Evolutionary conservation across 371 early-diverging fungal genomes (phyloP), one percentile per base, ranked within the genome.

Genomic region (Rhizopus sp.): DNA sequence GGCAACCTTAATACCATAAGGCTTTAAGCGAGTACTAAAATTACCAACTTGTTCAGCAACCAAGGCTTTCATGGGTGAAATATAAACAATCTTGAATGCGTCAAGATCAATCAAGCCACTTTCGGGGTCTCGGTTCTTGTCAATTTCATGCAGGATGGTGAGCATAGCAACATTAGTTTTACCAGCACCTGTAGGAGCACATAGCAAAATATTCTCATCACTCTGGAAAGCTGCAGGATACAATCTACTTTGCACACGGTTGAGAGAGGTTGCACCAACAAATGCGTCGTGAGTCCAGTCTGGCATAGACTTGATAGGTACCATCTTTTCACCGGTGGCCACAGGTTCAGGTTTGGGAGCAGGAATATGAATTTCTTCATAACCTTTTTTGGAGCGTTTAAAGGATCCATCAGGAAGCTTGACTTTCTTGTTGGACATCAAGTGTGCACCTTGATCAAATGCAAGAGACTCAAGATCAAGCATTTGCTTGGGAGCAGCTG

Each of bases 1-100:
- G 8, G 92, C 90, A 15, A 99, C 98, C 16, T 77, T 85, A 49
- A 95, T 78, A n/a, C 93, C 93, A 60, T 86, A 90, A 3, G 84
- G 82, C 61, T 78, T 73, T 16, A 99, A 78, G 47, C 97, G 88
- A 42, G 63, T 64, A 39, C 81, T 72, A 68, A 99, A 96, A 62
- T 95, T 97, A 31, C 85, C 87, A 13, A 96, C 95, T 90, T 99
- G 93, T 85, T 99, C 99, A 53, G 93, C 90, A 15, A 98, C 99
- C 51, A 99, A 80, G 6, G 99, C 99, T 72, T 99, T 99, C 99
- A 99, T 99, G 5, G 99, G 99, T 5, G 99, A 99, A 66, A 99
- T 88, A 77, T 99, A 99, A 35, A 99, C 92, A 65, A 99, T 93
- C 80, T 98, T 98, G 85, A 95, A 96, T 1, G 73, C 70, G 60